Conservation (phyloP, 768 basidiomycete genomes). For the Xanthoconium stramineum region DNA sequence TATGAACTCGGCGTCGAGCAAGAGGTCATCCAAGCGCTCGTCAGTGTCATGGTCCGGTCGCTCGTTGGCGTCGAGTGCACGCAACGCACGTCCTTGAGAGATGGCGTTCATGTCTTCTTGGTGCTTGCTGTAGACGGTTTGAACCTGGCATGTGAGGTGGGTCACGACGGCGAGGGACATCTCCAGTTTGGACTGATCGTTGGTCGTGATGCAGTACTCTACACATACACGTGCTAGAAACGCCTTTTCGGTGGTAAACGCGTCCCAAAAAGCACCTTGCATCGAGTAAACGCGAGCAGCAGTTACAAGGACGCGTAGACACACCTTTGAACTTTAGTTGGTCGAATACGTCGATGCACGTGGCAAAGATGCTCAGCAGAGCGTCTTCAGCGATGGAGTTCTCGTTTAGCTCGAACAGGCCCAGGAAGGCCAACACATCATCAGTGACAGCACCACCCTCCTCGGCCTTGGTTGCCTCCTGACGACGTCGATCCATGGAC, state of each 20-base stretch:
- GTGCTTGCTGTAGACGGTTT: slow-evolving; percentile 65
- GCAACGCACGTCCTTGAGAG: slow-evolving; percentile 34
- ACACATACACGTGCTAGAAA: slow-evolving; percentile 84
- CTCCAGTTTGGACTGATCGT: slow-evolving; percentile 64
- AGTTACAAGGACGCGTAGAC: slow-evolving; percentile 15
- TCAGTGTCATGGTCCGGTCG: slow-evolving; percentile 41
- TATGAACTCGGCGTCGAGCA: slow-evolving; percentile 48
- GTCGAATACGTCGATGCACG: slow-evolving; percentile 62
- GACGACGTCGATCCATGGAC: slow-evolving; percentile 69
- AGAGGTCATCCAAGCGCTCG: slow-evolving; percentile 38
- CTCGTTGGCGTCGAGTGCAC: slow-evolving; percentile 35
- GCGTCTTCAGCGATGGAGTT: slow-evolving; percentile 70
- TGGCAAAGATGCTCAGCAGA: slow-evolving; percentile 68
- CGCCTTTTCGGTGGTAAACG: slow-evolving; percentile 70
- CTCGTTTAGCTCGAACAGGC: slow-evolving; percentile 57
- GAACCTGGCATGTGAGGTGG: slow-evolving; percentile 70
- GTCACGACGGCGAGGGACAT: slow-evolving; percentile 80
- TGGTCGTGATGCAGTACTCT: slow-evolving; percentile 64
- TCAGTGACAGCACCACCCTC: slow-evolving; percentile 36
- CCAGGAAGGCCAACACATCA: slow-evolving; percentile 47
- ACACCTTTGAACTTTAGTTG: slow-evolving; percentile 66
- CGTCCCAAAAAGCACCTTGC: slow-evolving; percentile 68
- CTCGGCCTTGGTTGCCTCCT: slow-evolving; percentile 33
- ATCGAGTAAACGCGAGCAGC: not conserved
- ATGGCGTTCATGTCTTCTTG: slow-evolving; percentile 42